Conservation (phyloP, 2,329 filamentous ascomycete species). For the Exophiala viscosa region DNA sequence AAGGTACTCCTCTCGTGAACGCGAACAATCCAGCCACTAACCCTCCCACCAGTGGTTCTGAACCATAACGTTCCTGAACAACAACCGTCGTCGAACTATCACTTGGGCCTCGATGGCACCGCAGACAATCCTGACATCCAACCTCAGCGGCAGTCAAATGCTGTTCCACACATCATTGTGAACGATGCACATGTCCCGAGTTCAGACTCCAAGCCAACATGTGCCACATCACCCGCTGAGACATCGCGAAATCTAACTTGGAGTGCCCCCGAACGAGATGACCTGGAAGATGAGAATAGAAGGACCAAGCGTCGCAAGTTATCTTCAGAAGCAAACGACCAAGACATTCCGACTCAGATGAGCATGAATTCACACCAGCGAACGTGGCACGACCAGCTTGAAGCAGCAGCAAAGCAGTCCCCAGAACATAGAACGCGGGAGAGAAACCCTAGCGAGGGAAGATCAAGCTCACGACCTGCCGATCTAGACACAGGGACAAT, state of each 20-base stretch:
- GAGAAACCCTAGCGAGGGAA: not conserved
- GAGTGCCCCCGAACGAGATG: slow-evolving; percentile 1
- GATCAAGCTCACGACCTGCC: not conserved
- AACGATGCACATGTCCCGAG: not conserved
- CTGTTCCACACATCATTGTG: not conserved
- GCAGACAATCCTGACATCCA: slow-evolving; percentile 1
- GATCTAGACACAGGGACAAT: not conserved
- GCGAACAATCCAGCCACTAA: not conserved
- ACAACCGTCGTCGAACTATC: not conserved
- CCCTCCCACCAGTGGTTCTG: not conserved
- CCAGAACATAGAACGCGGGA: not conserved
- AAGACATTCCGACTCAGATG: not conserved
- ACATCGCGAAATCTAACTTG: not conserved
- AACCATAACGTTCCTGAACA: not conserved
- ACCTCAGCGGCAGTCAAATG: not conserved
- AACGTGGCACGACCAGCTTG: slow-evolving; percentile 14
- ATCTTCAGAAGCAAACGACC: slow-evolving; percentile 4
- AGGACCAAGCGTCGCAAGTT: slow-evolving; percentile 23
- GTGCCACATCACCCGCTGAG: not conserved
- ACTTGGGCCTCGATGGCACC: slow-evolving; percentile 3
- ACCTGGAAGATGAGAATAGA: slow-evolving; percentile 10
- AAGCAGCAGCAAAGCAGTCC: slow-evolving; percentile 8
- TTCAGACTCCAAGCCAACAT: not conserved
- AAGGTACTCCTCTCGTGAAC: slow-evolving; percentile 30
- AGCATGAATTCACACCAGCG: not conserved